phyloP scores from a whole-genome alignment of 2,329 filamentous ascomycete species.

The Calonectria pseudoreteaudii region DNA sequence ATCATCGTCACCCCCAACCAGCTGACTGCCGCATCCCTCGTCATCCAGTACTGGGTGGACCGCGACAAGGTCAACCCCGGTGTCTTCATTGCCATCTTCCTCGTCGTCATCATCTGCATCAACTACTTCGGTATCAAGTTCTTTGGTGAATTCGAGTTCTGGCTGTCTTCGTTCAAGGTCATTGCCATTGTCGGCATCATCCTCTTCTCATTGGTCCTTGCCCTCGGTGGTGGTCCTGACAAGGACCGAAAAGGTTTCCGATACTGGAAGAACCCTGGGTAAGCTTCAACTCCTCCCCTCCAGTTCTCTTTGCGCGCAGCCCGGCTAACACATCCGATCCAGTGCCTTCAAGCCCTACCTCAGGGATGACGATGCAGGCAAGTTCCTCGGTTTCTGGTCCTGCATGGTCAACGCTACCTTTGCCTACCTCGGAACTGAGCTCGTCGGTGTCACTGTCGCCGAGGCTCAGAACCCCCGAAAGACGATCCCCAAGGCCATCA shows the following conservation, averaged over 20 bases:
- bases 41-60: conserved; percentile 82
- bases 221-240: conserved; percentile 73
- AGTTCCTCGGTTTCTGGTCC: conserved; percentile 75
- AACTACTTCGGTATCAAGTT: conserved; percentile 78
- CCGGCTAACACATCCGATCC: conserved; percentile 1
- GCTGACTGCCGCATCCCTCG: conserved; percentile 81
- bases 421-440: conserved; percentile 81
- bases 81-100: conserved; percentile 81
- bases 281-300: conserved; percentile 3
- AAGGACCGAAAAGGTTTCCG: conserved; percentile 72
- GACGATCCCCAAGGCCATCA: conserved; percentile 82
- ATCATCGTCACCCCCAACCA: conserved; percentile 90
- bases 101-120: conserved; percentile 71
- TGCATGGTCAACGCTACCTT: conserved; percentile 83
- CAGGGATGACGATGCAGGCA: conserved; percentile 51
- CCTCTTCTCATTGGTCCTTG: conserved; percentile 72
- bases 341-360: conserved; percentile 53
- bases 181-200: conserved; percentile 75
- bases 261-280: conserved; percentile 72
- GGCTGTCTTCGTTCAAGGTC: conserved; percentile 76
- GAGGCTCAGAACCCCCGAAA: conserved; percentile 84
- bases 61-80: conserved; percentile 77
- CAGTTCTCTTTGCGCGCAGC: accelerated
- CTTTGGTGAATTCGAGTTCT: conserved; percentile 75
- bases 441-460: conserved; percentile 82